These are phyloP conservation scores for Diplosphaera chodatii DNA, from an alignment of 139 green algal species.

Conservation along the genomic window DNA sequence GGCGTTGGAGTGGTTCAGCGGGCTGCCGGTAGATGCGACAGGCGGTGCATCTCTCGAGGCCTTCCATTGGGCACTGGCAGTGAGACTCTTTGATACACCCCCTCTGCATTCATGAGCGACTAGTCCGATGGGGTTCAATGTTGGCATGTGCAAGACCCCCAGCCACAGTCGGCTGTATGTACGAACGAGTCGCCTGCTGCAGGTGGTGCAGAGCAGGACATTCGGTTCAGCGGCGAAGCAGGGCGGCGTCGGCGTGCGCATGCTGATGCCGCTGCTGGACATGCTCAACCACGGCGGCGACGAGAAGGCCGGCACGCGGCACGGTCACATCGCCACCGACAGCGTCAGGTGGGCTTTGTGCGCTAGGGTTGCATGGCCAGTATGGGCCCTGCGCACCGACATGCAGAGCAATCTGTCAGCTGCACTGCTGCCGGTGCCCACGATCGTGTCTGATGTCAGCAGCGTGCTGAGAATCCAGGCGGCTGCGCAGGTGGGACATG, in stretches of 20 bases:
- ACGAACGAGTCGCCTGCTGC: no score
- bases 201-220: constrained; percentile 69
- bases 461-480: no score
- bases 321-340: neutral
- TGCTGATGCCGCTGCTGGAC: constrained; percentile 65
- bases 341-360: neutral
- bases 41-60: constrained; percentile 24
- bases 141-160: no score
- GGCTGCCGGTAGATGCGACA: constrained; percentile 10
- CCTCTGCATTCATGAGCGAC: no score
- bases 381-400: no score
- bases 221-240: constrained; percentile 56
- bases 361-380: no score
- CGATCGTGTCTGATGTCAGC: no score
- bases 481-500: constrained; percentile 48
- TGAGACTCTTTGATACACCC: no score
- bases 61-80: constrained; percentile 60
- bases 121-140: no score
- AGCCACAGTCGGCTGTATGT: no score
- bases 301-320: constrained; percentile 7
- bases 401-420: neutral
- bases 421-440: neutral
- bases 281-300: constrained; percentile 82
- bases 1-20: constrained; percentile 14
- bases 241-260: constrained; percentile 59